Evolutionary conservation across 345 rosid genomes (phyloP), one percentile per base, ranked within the genome.

Genomic region (Capsella bursapastoris): DNA sequence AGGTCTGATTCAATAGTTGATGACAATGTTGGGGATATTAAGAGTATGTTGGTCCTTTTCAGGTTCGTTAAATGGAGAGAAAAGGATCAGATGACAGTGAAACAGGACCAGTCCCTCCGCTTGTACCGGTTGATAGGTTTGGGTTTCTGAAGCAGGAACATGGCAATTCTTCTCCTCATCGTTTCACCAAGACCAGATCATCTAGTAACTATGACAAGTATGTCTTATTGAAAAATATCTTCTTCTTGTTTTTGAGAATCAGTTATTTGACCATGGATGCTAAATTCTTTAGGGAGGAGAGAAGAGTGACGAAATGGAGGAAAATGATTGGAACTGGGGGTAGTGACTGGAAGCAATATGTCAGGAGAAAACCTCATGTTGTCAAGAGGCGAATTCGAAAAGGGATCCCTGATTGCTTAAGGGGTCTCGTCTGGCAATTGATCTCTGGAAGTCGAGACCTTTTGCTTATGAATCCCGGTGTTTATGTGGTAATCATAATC

Each of bases 391-490:
- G 97, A 0, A 83, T 90, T 59, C 79, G 96, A 76, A 94, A 94
- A 82, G 97, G 97, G 64, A 90, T 94, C 71, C 97, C 97, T 60
- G 98, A 94, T 77, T 95, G 99, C 76, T 84, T 95, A 82, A 92
- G 97, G 78, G 99, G 99, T 53, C 96, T 95, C 15, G 97, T 95
- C 73, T 95, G 99, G 99, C 99, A 95, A 80, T 77, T 92, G 82
- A 89, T 95, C 48, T 88, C 97, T 6, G 97, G 97, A 66, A 95
- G 99, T 53, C 82, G 96, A 34, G 99, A 91, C 75, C 96, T 94
- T 82, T 81, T 94, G 86, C 88, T 88, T 70, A 87, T 90, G 98
- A 94, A 90, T 75, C 97, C 97, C 2, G 96, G 97, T 65, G 96
- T 94, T 55, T 94, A 91, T 74, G 95, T 84, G 96, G 98, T 87